Base-by-base conservation (phyloP, 805 yeast genomes). In the Kazachstania bromeliacearum region DNA sequence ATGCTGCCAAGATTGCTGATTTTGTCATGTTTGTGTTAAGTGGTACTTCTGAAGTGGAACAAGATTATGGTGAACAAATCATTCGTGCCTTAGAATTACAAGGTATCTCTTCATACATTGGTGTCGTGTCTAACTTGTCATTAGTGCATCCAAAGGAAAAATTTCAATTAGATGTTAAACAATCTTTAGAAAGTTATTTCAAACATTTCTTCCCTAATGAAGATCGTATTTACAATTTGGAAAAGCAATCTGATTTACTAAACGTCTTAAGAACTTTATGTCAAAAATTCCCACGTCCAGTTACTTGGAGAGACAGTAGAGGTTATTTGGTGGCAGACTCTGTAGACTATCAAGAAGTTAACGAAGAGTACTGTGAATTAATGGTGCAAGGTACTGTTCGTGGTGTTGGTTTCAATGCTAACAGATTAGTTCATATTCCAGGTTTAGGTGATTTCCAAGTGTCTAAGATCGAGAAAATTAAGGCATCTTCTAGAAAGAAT, bases 241-340 rank as follows among this genome's bases (percentile, higher is more conserved):
- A 85, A 45, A 65, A 62, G 33, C 61, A 64, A 12, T 67, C 82
- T 2, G 97, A 92, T 45, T 69, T 82, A n/a, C 46, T 70, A 14
- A 83, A 81, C 49, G 77, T 84, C 30, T 66, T 82, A 28, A 74
- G 98, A 57, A 66, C 68, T 4, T 50, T 92, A 18, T 82, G 95
- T 53, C 96, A 89, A 51, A 83, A 78, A 60, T 74, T 79, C 49
- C 98, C 98, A 19, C 79, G 77, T 52, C 75, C 84, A 1, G 67
- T 94, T 32, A 74, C 73, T 17, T 92, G 98, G 97, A 78, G 97
- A 62, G 96, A 89, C 48, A 63, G 77, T n/a, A 70, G 98, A 53
- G 89, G 95, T 6, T 92, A 87, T 62, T 36, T 92, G 36, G 70
- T 92, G 7, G 88, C 94, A 2, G 94, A 87, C 46, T 51, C 60